A percentile compares a stretch with the other conserved stretches of the same genome.
These are phyloP conservation scores for Calonectria naviculata DNA, from an alignment of 2,329 filamentous ascomycete genomes.

Conservation along the genomic window DNA sequence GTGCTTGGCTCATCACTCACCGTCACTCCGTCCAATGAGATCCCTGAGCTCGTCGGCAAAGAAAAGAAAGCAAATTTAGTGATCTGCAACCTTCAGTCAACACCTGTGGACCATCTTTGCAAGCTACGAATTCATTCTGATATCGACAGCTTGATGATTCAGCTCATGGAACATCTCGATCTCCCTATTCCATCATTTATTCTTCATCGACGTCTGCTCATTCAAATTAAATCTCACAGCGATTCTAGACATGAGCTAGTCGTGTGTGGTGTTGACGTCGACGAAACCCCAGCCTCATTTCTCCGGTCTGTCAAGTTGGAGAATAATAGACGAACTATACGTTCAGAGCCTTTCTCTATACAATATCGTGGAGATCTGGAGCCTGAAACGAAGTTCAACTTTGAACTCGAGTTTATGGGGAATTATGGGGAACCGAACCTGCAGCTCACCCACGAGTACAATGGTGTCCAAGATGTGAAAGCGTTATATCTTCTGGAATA, in stretches of 20 bases:
- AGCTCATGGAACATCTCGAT: constrained; percentile 52
- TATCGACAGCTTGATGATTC: constrained; percentile 52
- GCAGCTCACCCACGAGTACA: constrained; percentile 4
- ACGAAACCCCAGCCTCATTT: constrained; percentile 54
- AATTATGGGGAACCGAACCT: constrained; percentile 57
- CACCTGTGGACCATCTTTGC: constrained; percentile 50
- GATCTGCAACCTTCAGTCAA: constrained; percentile 60
- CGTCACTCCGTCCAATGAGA: constrained; percentile 53
- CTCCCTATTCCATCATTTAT: constrained; percentile 51
- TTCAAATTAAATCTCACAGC: constrained; percentile 38
- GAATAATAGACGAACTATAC: constrained; percentile 47
- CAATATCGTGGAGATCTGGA: constrained; percentile 44
- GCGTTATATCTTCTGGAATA: constrained; percentile 25
- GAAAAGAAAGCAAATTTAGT: constrained; percentile 46
- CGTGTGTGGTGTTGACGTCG: constrained; percentile 51
- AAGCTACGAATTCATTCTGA: constrained; percentile 48
- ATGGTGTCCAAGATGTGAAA: accelerated
- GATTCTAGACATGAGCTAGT: constrained; percentile 41
- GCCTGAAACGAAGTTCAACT: constrained; percentile 40
- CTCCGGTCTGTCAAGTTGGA: constrained; percentile 52
- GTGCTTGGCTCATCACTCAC: constrained; percentile 59
- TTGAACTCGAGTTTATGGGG: constrained; percentile 60
- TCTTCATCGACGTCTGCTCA: constrained; percentile 46
- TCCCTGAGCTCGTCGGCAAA: constrained; percentile 50
- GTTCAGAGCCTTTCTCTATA: constrained; percentile 52